Evolutionary conservation across 2,329 filamentous ascomycete species (phyloP), one percentile per base, ranked within the genome.

Genomic region (Penicillium sp.): DNA sequence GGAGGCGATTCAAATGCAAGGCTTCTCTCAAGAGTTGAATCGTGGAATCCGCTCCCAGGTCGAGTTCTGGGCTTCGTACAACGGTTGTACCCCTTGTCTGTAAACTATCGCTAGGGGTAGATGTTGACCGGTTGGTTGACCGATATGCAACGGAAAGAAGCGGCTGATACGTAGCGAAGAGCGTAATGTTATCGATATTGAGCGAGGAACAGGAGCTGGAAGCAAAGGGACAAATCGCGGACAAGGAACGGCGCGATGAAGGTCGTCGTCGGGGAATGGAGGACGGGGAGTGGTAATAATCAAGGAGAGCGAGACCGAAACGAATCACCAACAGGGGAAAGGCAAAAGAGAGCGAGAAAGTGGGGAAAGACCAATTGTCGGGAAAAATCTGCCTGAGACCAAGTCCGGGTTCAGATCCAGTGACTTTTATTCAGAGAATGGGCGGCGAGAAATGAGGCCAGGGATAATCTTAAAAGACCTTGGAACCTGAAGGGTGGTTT

Each of bases 281-380:
- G 38, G 61, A 50, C 44, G 50, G 51, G 56, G 46, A 35, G 60
- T 61, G 60, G 63, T 64, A 63, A 56, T 60, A 61, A 29, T 29
- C 38, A 30, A 35, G 19, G 35, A 31, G 35, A 46, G 13, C 45
- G 31, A 41, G 15, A 9, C 35, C 35, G 35, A 15, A 41, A 15
- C 13, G 35, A 41, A 41, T 41, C 35, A 41, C 35, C 35, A 9
- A 35, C 35, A 44, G 35, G 21, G 31, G 23, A 13, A 26, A 26
- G 50, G 29, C 15, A 30, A 35, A 52, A 26, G 38, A 38, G 47
- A 48, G 15, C 11, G 44, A 54, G 21, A 59, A 50, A 56, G 50
- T 47, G 55, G 49, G 45, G 5, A 44, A 26, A n/a, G 29, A 47
- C 41, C 29, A 41, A 41, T 41, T 41, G 35, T 41, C 19, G n/a